phyloP scores from a whole-genome alignment of 2,329 filamentous ascomycete species.

The Ophiostoma australiae region DNA sequence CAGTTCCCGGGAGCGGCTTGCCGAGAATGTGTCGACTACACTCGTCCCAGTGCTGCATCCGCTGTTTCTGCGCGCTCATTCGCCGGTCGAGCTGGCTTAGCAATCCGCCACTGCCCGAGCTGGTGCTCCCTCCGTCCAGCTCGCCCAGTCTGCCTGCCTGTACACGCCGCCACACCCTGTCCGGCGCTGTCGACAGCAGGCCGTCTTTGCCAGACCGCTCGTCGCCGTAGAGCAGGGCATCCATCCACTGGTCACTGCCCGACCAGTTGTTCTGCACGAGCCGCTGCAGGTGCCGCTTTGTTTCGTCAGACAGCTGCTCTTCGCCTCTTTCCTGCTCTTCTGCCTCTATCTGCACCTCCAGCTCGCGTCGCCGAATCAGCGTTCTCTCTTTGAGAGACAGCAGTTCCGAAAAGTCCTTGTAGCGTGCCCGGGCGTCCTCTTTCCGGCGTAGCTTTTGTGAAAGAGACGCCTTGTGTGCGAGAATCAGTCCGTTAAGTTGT shows the following conservation, averaged over 20 bases:
- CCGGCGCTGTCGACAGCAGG: constrained; percentile 62
- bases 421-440: constrained; percentile 53
- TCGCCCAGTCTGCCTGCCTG: constrained; percentile 55
- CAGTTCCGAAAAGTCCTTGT: constrained; percentile 58
- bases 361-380: constrained; percentile 51
- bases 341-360: constrained; percentile 30
- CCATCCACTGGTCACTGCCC: constrained; percentile 69
- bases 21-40: constrained; percentile 52
- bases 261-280: constrained; percentile 70
- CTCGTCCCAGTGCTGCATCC: constrained; percentile 69
- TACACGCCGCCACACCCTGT: constrained; percentile 65
- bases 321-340: constrained; percentile 19
- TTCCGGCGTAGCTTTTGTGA: constrained; percentile 55
- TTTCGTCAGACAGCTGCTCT: constrained; percentile 30
- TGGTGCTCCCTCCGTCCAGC: constrained; percentile 43
- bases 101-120: constrained; percentile 42
- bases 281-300: constrained; percentile 44
- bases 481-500: constrained; percentile 59
- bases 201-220: constrained; percentile 48
- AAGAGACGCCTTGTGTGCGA: constrained; percentile 69
- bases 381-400: constrained; percentile 59
- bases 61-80: constrained; percentile 60
- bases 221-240: constrained; percentile 65
- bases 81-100: constrained; percentile 67
- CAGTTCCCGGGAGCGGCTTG: constrained; percentile 14